Evolutionary conservation across 2,329 filamentous ascomycete genomes (phyloP), one percentile per base, ranked within the genome.

Genomic region (Aspergillus oerlinghausenensis): DNA sequence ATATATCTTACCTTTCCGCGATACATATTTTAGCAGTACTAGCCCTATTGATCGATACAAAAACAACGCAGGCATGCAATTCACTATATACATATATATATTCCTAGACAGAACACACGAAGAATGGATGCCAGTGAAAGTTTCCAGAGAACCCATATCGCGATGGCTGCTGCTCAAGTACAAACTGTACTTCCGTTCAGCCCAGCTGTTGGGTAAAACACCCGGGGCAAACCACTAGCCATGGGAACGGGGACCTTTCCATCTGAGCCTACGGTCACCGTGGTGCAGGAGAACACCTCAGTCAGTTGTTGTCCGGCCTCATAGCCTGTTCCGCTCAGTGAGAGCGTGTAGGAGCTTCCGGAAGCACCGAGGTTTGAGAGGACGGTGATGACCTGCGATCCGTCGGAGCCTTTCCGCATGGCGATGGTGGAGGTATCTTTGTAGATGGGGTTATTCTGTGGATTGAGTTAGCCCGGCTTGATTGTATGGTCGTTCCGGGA

Each of bases 221-320:
- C 73, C 52, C 72, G 67, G 0, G 81, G 79, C 51, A 76, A 55
- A 0, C 80, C 80, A 1, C 67, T 60, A 0, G 62, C 66, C 66
- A 83, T 78, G 1, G 69, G 64, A 6, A 82, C 74, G 8, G 67
- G 65, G 5, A 84, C 60, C 47, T 73, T 73, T 0, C 80, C 81
- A 29, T 64, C 71, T 3, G 64, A 63, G 53, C 77, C 76, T 1
- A 79, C 73, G 2, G 74, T 80, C 11, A 74, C 67, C 0, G 64
- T 61, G 0, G 69, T 69, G 65, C 83, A 85, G 43, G 64, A 63
- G 9, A 65, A 58, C 17, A 73, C 38, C 53, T 73, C 70, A 1
- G 60, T 71, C 35, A 73, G 38, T 9, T 58, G 26, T 4, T 47
- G 26, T 4, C 67, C 70, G 4, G 67, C 58, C 1, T 50, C 25